These are phyloP conservation scores for Candida nemodendra DNA, from an alignment of 805 yeast species.

Conservation along the genomic window DNA sequence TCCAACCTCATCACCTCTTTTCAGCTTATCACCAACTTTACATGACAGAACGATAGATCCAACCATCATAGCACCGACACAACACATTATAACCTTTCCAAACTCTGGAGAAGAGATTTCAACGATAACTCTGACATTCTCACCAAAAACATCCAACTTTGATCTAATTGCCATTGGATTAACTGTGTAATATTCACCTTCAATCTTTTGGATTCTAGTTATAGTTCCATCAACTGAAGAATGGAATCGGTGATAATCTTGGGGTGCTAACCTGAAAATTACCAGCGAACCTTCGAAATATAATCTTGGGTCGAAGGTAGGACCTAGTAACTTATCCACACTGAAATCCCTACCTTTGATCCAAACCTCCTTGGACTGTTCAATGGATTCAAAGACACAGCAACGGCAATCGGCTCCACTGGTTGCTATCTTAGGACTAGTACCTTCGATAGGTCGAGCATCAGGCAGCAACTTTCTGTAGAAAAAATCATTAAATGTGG, in stretches of 20 bases:
- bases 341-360: constrained; percentile 82
- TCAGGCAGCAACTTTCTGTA: constrained; percentile 72
- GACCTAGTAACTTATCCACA: constrained; percentile 47
- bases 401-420: constrained; percentile 91
- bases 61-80: constrained; percentile 99
- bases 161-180: constrained; percentile 97
- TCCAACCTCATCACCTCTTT: constrained; percentile 82
- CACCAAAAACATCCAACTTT: constrained; percentile 87
- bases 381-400: constrained; percentile 60
- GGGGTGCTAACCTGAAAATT: constrained; percentile 90
- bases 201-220: constrained; percentile 64
- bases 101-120: constrained; percentile 76
- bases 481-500: constrained; percentile 86
- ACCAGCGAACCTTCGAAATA: constrained; percentile 60
- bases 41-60: constrained; percentile 81
- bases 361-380: constrained; percentile 75
- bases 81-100: constrained; percentile 73
- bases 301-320: constrained; percentile 39
- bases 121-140: constrained; percentile 75
- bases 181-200: constrained; percentile 93
- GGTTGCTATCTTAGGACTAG: constrained; percentile 48
- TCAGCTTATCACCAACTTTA: constrained; percentile 53
- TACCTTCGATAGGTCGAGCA: constrained; percentile 68
- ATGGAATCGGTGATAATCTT: constrained; percentile 94
- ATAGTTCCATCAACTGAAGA: constrained; percentile 77